These are phyloP conservation scores for Salvia hispanica DNA, from an alignment of 257 asterid species.

Conservation along the genomic window DNA sequence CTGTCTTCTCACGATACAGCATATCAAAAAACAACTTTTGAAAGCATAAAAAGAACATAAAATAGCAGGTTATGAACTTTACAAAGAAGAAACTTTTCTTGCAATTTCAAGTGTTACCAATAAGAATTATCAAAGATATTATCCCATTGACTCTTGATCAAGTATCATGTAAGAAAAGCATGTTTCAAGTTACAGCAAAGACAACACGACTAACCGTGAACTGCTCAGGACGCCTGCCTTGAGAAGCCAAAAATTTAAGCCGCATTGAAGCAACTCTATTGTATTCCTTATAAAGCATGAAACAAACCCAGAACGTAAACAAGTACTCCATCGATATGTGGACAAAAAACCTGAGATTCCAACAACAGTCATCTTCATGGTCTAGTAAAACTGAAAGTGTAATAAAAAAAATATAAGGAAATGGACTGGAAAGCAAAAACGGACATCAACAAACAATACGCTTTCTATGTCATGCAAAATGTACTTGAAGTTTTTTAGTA, in stretches of 20 bases:
- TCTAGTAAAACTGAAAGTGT: background rate
- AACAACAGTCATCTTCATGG: slow-evolving; percentile 33
- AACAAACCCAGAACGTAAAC: slow-evolving; percentile 89
- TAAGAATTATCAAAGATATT: background rate
- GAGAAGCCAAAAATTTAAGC: slow-evolving; percentile 78
- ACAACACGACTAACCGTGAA: slow-evolving; percentile 69
- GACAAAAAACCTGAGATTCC: slow-evolving; percentile 80
- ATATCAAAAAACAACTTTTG: background rate
- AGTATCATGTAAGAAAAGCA: slow-evolving; percentile 4
- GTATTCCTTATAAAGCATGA: slow-evolving; percentile 89
- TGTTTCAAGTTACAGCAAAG: slow-evolving; percentile 1
- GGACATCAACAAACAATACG: background rate
- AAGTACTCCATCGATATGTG: slow-evolving; percentile 86
- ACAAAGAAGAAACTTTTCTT: background rate
- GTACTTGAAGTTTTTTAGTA: background rate
- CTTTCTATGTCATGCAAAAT: background rate
- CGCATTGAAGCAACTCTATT: slow-evolving; percentile 84
- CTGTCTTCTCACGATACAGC: background rate
- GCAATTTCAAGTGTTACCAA: background rate
- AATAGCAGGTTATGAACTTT: background rate
- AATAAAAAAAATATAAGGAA: slow-evolving; percentile 6
- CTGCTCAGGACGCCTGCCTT: slow-evolving; percentile 86
- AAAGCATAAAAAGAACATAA: background rate
- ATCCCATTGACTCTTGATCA: background rate
- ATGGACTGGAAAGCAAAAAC: background rate